Conservation (phyloP, 2,329 filamentous ascomycete species). For the Ophiostoma ips region DNA sequence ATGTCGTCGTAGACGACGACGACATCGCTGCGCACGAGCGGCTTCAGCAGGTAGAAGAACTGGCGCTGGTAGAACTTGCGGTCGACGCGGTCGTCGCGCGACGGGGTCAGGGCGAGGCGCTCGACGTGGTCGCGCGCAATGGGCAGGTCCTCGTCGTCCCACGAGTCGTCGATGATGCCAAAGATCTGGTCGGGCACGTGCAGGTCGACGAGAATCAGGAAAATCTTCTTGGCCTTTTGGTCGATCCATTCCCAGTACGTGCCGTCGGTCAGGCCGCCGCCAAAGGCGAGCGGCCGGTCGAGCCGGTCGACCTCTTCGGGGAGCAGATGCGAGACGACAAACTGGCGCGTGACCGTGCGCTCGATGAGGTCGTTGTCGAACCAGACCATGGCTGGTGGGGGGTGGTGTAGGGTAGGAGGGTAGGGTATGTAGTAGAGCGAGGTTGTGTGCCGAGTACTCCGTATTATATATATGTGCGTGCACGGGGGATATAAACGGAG, state of each 20-base stretch:
- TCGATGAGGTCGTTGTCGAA: slow-evolving; percentile 60
- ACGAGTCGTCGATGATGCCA: slow-evolving; percentile 58
- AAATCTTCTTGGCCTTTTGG: slow-evolving; percentile 52
- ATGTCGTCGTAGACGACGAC: slow-evolving; percentile 45
- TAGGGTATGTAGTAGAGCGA: not conserved
- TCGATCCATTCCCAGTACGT: slow-evolving; percentile 72
- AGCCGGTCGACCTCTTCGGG: slow-evolving; percentile 49
- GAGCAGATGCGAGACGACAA: slow-evolving; percentile 49
- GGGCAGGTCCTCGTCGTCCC: slow-evolving; percentile 64
- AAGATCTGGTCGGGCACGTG: slow-evolving; percentile 63
- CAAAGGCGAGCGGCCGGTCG: slow-evolving; percentile 50
- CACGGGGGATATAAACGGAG: no score
- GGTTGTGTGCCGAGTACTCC: no score
- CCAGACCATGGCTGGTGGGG: slow-evolving; percentile 30
- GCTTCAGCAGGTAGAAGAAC: slow-evolving; percentile 54
- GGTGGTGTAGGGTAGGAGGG: not conserved
- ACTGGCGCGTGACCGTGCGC: slow-evolving; percentile 52
- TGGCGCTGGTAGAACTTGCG: slow-evolving; percentile 57
- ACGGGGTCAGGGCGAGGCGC: slow-evolving; percentile 44
- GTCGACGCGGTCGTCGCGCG: slow-evolving; percentile 48
- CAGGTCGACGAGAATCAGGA: slow-evolving; percentile 56
- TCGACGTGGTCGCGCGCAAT: slow-evolving; percentile 51
- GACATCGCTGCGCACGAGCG: slow-evolving; percentile 46
- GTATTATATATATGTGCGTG: no score
- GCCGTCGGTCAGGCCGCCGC: slow-evolving; percentile 53